Percentiles rank a stretch among this genome's conserved stretches.
Evolutionary conservation across 2,329 filamentous ascomycete species (phyloP).

Genomic region (Lachnellula occidentalis): DNA sequence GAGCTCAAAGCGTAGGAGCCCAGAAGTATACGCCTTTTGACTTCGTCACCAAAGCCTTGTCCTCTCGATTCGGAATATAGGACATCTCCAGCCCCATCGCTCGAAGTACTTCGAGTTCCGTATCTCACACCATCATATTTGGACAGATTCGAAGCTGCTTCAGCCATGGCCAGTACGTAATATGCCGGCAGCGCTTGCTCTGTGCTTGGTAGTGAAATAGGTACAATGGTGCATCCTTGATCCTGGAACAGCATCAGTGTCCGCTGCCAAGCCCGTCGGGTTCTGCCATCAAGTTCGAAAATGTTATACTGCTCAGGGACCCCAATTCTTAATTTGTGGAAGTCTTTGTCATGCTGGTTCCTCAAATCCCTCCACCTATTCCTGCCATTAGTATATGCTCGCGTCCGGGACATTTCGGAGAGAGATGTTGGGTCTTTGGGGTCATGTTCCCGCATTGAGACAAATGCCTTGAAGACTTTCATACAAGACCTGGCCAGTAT

Average conservation of each 20-base stretch:
- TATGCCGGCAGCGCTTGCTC: slow-evolving; percentile 85
- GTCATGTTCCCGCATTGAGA: slow-evolving; percentile 9
- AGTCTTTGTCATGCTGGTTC: background rate
- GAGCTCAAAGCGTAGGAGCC: slow-evolving; percentile 89
- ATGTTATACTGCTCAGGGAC: slow-evolving; percentile 82
- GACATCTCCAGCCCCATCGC: slow-evolving; percentile 53
- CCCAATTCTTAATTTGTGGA: slow-evolving; percentile 40
- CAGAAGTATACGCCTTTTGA: slow-evolving; percentile 78
- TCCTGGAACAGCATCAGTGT: slow-evolving; percentile 54
- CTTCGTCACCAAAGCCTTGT: slow-evolving; percentile 74
- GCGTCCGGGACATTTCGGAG: slow-evolving; percentile 37
- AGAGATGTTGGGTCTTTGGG: slow-evolving; percentile 48
- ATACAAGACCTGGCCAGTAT: slow-evolving; percentile 45
- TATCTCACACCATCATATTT: slow-evolving; percentile 98
- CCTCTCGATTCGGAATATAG: slow-evolving; percentile 74
- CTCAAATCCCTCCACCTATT: background rate
- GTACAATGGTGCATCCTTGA: slow-evolving; percentile 65
- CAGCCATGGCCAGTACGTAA: slow-evolving; percentile 90
- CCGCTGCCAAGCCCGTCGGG: slow-evolving; percentile 64
- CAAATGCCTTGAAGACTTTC: slow-evolving; percentile 31
- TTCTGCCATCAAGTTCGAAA: slow-evolving; percentile 63
- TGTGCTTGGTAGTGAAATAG: slow-evolving; percentile 77
- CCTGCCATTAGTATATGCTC: background rate
- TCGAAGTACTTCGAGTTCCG: slow-evolving; percentile 42
- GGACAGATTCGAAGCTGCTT: slow-evolving; percentile 91